Base-by-base conservation (phyloP, 257 asterid genomes). In the Cynanchum wilfordii region DNA sequence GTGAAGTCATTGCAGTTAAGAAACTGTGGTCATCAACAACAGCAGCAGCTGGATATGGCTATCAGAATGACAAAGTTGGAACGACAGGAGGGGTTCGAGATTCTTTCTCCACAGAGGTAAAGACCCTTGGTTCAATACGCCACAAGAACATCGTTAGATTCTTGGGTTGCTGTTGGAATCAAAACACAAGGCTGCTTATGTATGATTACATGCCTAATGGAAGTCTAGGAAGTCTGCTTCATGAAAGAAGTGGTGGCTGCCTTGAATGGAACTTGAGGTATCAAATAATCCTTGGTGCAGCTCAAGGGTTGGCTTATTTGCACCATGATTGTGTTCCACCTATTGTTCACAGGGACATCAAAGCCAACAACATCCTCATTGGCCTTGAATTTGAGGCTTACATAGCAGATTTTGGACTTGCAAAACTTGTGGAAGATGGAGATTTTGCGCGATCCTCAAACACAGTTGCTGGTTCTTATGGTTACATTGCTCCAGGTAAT, bases 271-370 rank as follows among this genome's bases (percentile, higher is more conserved):
- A 92, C 44, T 81, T 88, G 78, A 86, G 96, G 80, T 92, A 87
- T 77, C 73, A 82, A 75, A 85, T 92, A 27, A 83, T 92, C 68
- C 72, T 89, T 1, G 96, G 97, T 4, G 85, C 94, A 25, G 97
- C 97, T 38, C 96, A 88, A 68, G 97, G 96, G 44, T 71, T 92
- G 70, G 88, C 97, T 25, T 92, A 92, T 80, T 75, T 89, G 42
- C 96, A 92, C 88, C 97, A 89, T 38, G 96, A 89, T 68, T 92
- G 97, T 74, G 86, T 83, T 25, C 97, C 97, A 2, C 96, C 96
- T 2, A 92, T 92, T 57, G 86, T 88, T 60, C 97, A 89, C 58
- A 77, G 97, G 76, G 97, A 92, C 77, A 89, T 92, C 84, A 92
- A 92, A 88, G 96, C 96, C 47, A 89, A 88, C 42, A 91, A 91